Conservation (phyloP, 1,139 yeast species). For the Pichia sp. region DNA sequence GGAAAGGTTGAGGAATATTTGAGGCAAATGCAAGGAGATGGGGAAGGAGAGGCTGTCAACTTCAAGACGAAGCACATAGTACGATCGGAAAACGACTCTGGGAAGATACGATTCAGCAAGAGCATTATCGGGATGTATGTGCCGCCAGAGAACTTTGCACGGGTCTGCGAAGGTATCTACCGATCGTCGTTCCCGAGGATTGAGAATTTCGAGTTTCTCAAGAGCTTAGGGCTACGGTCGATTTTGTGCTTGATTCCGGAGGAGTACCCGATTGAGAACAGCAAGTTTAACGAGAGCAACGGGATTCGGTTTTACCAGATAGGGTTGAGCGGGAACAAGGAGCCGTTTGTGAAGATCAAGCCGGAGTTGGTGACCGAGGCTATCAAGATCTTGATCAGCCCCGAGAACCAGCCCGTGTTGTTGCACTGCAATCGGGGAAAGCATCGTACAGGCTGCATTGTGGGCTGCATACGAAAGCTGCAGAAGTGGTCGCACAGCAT, state of each 20-base stretch:
- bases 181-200: slow-evolving; percentile 87
- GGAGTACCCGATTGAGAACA: slow-evolving; percentile 77
- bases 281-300: slow-evolving; percentile 54
- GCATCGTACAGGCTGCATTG: slow-evolving; percentile 93
- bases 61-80: slow-evolving; percentile 5
- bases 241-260: slow-evolving; percentile 86
- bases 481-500: slow-evolving; percentile 92
- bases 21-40: slow-evolving; percentile 4
- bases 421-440: slow-evolving; percentile 96
- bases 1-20: slow-evolving; percentile 20
- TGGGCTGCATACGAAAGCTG: slow-evolving; percentile 82
- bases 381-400: slow-evolving; percentile 72
- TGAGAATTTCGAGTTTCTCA: slow-evolving; percentile 70
- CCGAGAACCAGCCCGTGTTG: slow-evolving; percentile 81
- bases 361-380: slow-evolving; percentile 77
- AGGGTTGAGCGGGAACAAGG: slow-evolving; percentile 94
- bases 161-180: slow-evolving; percentile 75
- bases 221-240: slow-evolving; percentile 57
- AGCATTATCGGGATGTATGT: slow-evolving; percentile 20
- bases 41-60: not conserved
- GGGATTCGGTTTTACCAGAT: slow-evolving; percentile 73
- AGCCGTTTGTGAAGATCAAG: slow-evolving; percentile 85
- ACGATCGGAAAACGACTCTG: slow-evolving; percentile 7
- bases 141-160: slow-evolving; percentile 93
- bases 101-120: slow-evolving; percentile 13